phyloP scores from a whole-genome alignment of 768 basidiomycete genomes.

The Russula sp. region DNA sequence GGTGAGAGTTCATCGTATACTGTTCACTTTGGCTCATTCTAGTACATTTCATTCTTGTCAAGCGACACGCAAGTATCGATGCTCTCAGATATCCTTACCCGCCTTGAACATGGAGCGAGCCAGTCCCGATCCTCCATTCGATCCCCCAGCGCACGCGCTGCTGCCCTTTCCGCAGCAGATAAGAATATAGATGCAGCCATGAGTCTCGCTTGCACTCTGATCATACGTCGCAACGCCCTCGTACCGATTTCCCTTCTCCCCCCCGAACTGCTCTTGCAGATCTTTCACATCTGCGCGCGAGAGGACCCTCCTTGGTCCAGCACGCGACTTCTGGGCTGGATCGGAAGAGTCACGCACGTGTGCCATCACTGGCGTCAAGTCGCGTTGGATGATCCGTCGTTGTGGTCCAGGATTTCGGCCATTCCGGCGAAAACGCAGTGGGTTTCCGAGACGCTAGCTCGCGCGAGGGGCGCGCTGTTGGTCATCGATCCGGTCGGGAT shows the following conservation, averaged over 20 bases:
- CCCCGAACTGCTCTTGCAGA: constrained; percentile 9
- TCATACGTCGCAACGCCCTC: constrained; percentile 6
- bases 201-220: background rate
- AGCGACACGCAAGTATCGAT: background rate
- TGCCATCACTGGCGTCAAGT: constrained; percentile 16
- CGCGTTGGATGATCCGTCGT: constrained; percentile 1
- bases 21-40: background rate
- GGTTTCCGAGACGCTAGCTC: constrained; percentile 1
- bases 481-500: background rate
- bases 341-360: constrained; percentile 2
- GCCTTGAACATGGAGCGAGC: background rate
- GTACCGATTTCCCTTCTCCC: constrained; percentile 7
- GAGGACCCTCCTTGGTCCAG: background rate
- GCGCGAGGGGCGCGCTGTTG: constrained; percentile 1
- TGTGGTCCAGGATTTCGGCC: constrained; percentile 2
- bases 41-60: background rate
- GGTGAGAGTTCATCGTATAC: background rate
- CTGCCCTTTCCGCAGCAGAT: background rate
- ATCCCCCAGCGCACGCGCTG: background rate
- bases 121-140: background rate
- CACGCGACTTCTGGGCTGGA: background rate
- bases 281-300: constrained; percentile 4
- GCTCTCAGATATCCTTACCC: background rate
- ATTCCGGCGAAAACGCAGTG: background rate
- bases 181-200: background rate